A percentile compares a stretch with the other conserved stretches of the same genome.
phyloP scores from a whole-genome alignment of 202 grass and related monocot genomes.

The Carex arenaria region DNA sequence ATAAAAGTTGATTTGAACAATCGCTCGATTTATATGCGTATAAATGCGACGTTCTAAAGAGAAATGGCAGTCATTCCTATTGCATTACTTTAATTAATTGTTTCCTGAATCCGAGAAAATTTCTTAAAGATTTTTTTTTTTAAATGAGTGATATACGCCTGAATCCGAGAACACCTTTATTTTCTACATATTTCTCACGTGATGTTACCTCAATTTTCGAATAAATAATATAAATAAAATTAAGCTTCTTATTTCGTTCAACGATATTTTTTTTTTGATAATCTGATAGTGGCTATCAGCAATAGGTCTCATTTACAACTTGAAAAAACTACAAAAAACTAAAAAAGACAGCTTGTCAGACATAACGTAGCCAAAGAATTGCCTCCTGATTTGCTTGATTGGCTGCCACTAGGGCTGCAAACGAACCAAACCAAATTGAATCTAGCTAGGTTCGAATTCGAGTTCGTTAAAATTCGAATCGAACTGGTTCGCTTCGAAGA shows the following conservation, averaged over 20 bases:
- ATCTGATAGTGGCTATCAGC: no score
- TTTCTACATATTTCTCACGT: neutral
- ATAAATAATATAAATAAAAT: neutral
- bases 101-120: neutral
- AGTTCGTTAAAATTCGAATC: no score
- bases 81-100: neutral
- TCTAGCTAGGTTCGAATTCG: no score
- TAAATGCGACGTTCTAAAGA: neutral
- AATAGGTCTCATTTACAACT: no score
- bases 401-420: no score
- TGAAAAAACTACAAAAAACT: no score
- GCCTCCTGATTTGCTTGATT: no score
- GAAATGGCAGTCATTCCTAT: neutral
- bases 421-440: no score
- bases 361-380: no score
- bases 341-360: no score
- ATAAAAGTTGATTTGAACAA: neutral
- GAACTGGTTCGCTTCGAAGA: no score
- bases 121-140: no score
- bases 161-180: neutral
- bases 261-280: neutral
- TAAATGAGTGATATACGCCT: neutral
- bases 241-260: neutral
- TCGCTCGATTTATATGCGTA: neutral
- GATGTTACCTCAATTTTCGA: neutral